Base-by-base conservation (phyloP, 1,139 yeast genomes). In the Yamadazyma atmosphaerica region DNA sequence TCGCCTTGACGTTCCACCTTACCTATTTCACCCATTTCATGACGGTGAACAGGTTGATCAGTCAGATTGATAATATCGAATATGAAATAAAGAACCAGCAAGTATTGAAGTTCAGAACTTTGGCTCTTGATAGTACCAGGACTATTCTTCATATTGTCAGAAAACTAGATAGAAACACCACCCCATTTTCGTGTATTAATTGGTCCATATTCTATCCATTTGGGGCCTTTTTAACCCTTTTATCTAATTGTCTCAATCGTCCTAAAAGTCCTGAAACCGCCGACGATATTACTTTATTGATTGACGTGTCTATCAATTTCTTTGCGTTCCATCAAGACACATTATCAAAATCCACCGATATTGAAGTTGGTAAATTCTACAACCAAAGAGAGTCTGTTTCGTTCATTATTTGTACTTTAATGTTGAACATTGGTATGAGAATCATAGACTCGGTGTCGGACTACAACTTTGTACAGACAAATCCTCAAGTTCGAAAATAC, bases 171-270 rank as follows among this genome's bases (percentile, higher is more conserved):
- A 49, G 51, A 17, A 43, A 47, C 4, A 48, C 45, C 7, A 42
- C 54, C 0, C 52, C 63, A 0, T 43, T 53, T 18, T 51, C 68
- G 1, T 63, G 56, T 38, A 51, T 52, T 35, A 63, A 63, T 36
- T 68, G 74, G 73, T 44, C 61, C 21, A 42, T 60, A 26, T 60
- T 56, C 38, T 67, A 54, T 41, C 69, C 72, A 0, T 51, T 63
- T 17, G 51, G 63, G 16, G 74, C 74, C 2, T 65, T 57, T 39
- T 52, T 68, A 32, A 58, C 54, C 22, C 38, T 70, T 2, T 40
- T 62, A 4, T 62, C 68, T 0, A 54, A 61, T 12, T 58, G 68
- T 29, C 48, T 69, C 32, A 65, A 63, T 45, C 54, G 58, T 29
- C 68, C 72, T 1, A 50, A 51, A 3, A 49, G 55, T 12, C 51